Conservation (phyloP, 169 alveolate species). For the Babesia bovis region DNA sequence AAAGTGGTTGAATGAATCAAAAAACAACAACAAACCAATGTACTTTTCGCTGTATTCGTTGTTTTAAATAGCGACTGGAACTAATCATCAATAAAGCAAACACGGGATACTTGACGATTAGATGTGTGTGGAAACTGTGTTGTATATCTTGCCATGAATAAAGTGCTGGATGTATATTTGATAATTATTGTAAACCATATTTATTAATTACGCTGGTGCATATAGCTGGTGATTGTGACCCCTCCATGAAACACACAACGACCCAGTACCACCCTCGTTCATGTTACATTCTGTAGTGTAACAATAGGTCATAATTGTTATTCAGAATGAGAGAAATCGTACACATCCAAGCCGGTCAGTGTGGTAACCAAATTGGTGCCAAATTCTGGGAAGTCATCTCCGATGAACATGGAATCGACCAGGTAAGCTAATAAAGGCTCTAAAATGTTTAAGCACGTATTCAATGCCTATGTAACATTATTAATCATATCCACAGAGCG, state of each 20-base stretch:
- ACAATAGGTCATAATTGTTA: not conserved
- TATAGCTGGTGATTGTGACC: slow-evolving; percentile 12
- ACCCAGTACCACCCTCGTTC: not conserved
- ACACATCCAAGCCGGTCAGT: slow-evolving; percentile 98
- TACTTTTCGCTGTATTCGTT: too few species aligned
- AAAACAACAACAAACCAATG: too few species aligned
- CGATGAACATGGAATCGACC: slow-evolving; percentile 99
- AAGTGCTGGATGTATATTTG: too few species aligned
- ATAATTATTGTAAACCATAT: too few species aligned
- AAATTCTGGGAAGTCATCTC: slow-evolving; percentile 99
- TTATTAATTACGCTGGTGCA: too few species aligned
- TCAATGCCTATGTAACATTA: not conserved
- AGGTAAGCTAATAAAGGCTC: slow-evolving; percentile 74
- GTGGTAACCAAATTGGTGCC: slow-evolving; percentile 99
- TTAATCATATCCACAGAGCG: slow-evolving; percentile 76
- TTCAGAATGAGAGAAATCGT: slow-evolving; percentile 96
- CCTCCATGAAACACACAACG: slow-evolving; percentile 5
- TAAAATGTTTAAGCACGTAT: not conserved
- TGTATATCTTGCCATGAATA: too few species aligned
- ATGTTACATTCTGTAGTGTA: not conserved
- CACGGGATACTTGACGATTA: too few species aligned
- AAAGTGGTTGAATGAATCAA: too few species aligned
- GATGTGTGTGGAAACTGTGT: too few species aligned
- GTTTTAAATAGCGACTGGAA: too few species aligned
- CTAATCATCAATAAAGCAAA: too few species aligned